These are phyloP conservation scores for Sonneratia caseolaris DNA, from an alignment of 345 rosid species.

Conservation along the genomic window DNA sequence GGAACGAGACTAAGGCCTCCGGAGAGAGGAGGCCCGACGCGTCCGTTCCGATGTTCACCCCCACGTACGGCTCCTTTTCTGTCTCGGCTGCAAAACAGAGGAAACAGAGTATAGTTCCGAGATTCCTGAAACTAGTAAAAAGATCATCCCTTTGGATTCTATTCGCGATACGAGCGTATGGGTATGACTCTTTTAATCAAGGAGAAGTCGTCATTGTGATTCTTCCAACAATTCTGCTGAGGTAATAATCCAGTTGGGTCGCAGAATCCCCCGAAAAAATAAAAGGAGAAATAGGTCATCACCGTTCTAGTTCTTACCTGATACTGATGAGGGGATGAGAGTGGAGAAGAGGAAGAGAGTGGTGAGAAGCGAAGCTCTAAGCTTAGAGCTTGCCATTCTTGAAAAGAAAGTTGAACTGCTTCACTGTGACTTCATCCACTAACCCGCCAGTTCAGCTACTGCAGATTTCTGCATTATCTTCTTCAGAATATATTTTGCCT, in stretches of 20 bases:
- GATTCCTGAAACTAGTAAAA: not conserved
- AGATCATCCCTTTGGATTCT: not conserved
- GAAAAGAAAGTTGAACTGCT: slow-evolving; percentile 25
- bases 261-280: not conserved
- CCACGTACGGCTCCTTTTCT: slow-evolving; percentile 67
- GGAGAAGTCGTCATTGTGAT: not conserved
- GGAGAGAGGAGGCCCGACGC: slow-evolving; percentile 47
- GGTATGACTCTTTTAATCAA: not conserved
- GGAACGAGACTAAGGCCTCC: slow-evolving; percentile 44
- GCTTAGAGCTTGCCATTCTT: slow-evolving; percentile 47
- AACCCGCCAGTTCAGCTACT: slow-evolving; percentile 24
- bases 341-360: slow-evolving; percentile 24
- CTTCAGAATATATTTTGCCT: not conserved
- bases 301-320: not conserved
- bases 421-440: slow-evolving; percentile 13
- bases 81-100: slow-evolving; percentile 17
- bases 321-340: slow-evolving; percentile 4
- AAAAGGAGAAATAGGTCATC: too few species aligned
- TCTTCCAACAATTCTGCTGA: not conserved
- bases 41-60: slow-evolving; percentile 78
- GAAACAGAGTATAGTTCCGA: not conserved
- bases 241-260: not conserved
- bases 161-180: not conserved
- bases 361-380: slow-evolving; percentile 14
- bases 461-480: slow-evolving; percentile 68